A percentile compares a stretch with the other conserved stretches of the same genome.
Conservation (phyloP, 106 monocot genomes). For the Allium sativum region DNA sequence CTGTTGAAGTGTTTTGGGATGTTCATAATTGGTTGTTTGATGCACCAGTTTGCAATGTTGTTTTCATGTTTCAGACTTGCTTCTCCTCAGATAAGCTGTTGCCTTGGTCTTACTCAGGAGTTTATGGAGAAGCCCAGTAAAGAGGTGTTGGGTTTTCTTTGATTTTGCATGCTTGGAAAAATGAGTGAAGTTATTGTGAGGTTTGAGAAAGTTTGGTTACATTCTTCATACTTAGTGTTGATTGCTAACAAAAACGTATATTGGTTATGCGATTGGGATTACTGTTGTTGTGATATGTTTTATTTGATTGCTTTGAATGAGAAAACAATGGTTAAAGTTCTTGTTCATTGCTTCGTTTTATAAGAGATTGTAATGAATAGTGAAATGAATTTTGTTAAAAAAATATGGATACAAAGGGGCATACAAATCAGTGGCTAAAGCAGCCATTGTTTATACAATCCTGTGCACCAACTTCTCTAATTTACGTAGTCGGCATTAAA, state of each 20-base stretch:
- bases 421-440: constrained; percentile 66
- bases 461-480: constrained; percentile 80
- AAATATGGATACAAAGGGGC: too few species aligned
- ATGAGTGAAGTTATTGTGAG: constrained; percentile 22
- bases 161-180: constrained; percentile 72
- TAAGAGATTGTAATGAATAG: too few species aligned
- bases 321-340: too few species aligned
- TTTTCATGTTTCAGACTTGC: constrained; percentile 75
- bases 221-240: background rate
- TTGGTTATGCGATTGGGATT: too few species aligned
- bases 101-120: constrained; percentile 25
- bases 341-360: too few species aligned
- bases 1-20: constrained; percentile 86
- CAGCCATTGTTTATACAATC: constrained; percentile 93
- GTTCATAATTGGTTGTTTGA: constrained; percentile 78
- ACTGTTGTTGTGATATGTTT: too few species aligned
- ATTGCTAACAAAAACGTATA: background rate
- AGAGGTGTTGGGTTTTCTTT: constrained; percentile 53
- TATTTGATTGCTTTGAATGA: too few species aligned
- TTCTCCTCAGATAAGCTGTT: constrained; percentile 29
- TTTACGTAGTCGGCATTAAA: constrained; percentile 50
- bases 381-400: too few species aligned
- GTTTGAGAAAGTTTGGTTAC: background rate
- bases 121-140: constrained; percentile 20
- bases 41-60: constrained; percentile 24